Evolutionary conservation across 306 rosid genomes (phyloP), one percentile per base, ranked within the genome.

Genomic region (Arachis hypogaea): DNA sequence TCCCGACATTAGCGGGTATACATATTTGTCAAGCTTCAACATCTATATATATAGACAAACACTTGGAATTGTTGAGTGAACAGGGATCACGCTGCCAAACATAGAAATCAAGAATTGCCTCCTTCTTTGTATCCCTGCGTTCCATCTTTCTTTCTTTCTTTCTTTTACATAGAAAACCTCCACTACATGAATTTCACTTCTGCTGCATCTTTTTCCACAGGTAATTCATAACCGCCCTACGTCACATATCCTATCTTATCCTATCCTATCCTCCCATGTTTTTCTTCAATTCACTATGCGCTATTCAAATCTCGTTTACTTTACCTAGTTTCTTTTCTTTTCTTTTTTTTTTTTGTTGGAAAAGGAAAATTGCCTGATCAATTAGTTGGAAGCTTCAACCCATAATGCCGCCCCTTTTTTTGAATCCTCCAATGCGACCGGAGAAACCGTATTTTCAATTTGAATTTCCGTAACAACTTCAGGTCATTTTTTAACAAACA

Each of bases 141-240:
- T 74, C 74, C 47, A 2, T 49, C 54, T 16, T 46, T 49, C 54
- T 16, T 50, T 11, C 63, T 64, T 71, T 67, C 63, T 22, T 22
- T 22, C 28, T 64, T 71, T 67, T 75, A 60, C 45, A 75, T 22
- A 11, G 8, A 18, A 71, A 71, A 63, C 10, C 71, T 69, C 55
- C 9, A 29, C 75, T 70, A 57, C 75, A 49, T 76, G 61, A 63
- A 47, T 70, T 70, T 64, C 50, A 28, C 67, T 29, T 38, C 59
- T 36, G 54, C 54, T 36, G 54, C 54, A 58, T 29, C 12, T 61
- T 61, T 75, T n/a, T 52, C 59, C 59, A 11, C 57, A 57, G 80
- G 80, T 75, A 66, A 33, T 33, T 33, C 38, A 33, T 33, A 33
- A 73, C 58, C 65, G 57, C 57, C 57, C 56, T 10, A 33, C 18